Percentiles rank a stretch among this genome's conserved stretches.
These are phyloP conservation scores for Ophioceras dolichostomum DNA, from an alignment of 2,329 filamentous ascomycete species.

Conservation along the genomic window DNA sequence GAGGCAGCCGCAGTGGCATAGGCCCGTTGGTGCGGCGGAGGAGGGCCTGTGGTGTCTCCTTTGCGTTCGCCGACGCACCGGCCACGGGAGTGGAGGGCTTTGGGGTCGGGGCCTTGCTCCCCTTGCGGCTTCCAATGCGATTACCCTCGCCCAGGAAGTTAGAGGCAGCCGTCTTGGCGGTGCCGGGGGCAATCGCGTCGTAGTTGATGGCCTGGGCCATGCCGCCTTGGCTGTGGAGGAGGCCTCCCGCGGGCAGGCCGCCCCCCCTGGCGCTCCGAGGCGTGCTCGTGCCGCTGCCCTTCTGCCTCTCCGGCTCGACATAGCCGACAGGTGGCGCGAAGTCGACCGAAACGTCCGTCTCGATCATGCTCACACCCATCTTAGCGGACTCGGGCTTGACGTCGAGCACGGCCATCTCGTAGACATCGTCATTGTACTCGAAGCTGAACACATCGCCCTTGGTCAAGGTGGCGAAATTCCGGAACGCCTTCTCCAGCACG, in stretches of 20 bases:
- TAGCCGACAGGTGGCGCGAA: constrained; percentile 93
- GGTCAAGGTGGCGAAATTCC: constrained; percentile 88
- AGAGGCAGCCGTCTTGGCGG: constrained; percentile 55
- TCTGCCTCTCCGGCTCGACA: constrained; percentile 62
- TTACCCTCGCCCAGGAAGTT: constrained; percentile 75
- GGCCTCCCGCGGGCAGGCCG: constrained; percentile 56
- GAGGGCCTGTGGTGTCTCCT: constrained; percentile 13
- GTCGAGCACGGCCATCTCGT: constrained; percentile 86
- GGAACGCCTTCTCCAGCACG: constrained; percentile 90
- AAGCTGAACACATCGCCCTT: constrained; percentile 95
- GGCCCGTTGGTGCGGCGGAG: constrained; percentile 58
- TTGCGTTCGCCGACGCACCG: constrained; percentile 32
- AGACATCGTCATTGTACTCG: constrained; percentile 87
- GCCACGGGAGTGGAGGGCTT: constrained; percentile 62
- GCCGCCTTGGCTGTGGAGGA: constrained; percentile 72
- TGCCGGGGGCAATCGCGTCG: constrained; percentile 70
- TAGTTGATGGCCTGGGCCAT: constrained; percentile 99
- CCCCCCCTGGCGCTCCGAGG: constrained; percentile 52
- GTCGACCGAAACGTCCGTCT: constrained; percentile 93
- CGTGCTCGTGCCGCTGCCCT: constrained; percentile 70
- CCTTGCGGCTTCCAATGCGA: constrained; percentile 73
- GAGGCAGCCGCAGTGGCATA: constrained; percentile 70
- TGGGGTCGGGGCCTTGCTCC: constrained; percentile 63
- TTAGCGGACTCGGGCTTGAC: constrained; percentile 76
- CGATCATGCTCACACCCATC: constrained; percentile 84